phyloP scores from a whole-genome alignment of 2,329 filamentous ascomycete genomes.

The Microdochium bolleyi region DNA sequence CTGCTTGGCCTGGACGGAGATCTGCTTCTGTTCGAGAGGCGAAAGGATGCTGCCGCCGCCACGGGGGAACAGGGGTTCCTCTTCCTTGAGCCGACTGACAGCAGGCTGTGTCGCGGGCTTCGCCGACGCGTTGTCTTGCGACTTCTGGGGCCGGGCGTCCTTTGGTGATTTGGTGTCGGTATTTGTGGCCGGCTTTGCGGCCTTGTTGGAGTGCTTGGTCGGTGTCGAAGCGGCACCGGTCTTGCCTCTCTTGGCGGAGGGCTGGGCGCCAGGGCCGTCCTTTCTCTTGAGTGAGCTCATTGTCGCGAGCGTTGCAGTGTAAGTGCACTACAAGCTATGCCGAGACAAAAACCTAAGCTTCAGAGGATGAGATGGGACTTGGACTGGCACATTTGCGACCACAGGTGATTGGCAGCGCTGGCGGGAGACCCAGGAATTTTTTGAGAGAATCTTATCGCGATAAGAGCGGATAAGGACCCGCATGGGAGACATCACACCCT shows the following conservation, averaged over 20 bases:
- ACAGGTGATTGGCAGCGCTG: background rate
- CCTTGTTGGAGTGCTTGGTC: conserved; percentile 36
- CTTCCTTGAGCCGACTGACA: conserved; percentile 54
- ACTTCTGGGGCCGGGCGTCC: conserved; percentile 14
- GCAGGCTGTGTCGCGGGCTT: conserved; percentile 18
- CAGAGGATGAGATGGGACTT: background rate
- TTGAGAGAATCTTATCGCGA: conserved; percentile 1
- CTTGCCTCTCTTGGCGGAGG: conserved; percentile 40
- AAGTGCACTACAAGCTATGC: background rate
- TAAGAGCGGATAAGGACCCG: background rate
- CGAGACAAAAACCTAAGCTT: background rate
- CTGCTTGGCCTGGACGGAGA: conserved; percentile 83
- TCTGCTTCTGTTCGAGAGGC: conserved; percentile 92
- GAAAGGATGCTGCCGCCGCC: conserved; percentile 87
- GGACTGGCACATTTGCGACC: background rate
- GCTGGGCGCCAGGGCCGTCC: conserved; percentile 43
- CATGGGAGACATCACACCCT: background rate
- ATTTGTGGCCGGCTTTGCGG: conserved; percentile 22
- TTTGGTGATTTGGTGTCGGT: conserved; percentile 13
- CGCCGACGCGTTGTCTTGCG: conserved; percentile 12
- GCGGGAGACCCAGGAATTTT: background rate
- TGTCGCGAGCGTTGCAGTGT: conserved; percentile 12
- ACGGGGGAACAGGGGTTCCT: conserved; percentile 86
- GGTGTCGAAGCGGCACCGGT: conserved; percentile 35
- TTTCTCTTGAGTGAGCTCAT: conserved; percentile 54